Percentiles rank a stretch among this genome's conserved stretches.
Evolutionary conservation across 106 monocot species (phyloP).

Genomic region (Narthecium ossifragum): DNA sequence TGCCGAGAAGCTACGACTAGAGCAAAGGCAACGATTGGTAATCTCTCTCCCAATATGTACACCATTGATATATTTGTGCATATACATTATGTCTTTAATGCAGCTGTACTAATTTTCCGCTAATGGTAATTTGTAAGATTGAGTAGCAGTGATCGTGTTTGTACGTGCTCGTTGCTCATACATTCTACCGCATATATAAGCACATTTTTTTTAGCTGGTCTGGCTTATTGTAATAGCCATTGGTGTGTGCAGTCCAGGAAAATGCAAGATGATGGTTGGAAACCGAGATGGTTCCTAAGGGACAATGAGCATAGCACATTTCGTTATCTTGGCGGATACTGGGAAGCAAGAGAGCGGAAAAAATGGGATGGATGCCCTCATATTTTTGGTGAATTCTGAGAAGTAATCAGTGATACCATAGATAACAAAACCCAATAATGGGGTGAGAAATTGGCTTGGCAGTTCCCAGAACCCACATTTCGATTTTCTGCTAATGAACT

Average conservation of each 20-base stretch:
- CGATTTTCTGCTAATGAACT: too few relatives aligned
- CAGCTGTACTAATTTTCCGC: too few relatives aligned
- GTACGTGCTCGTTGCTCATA: too few relatives aligned
- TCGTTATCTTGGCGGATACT: slow-evolving; percentile 59
- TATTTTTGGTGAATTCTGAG: slow-evolving; percentile 51
- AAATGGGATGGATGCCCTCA: slow-evolving; percentile 54
- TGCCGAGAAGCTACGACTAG: slow-evolving; percentile 47
- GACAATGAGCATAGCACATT: slow-evolving; percentile 32
- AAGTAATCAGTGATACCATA: neutral
- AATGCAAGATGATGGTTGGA: slow-evolving; percentile 69
- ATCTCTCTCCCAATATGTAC: slow-evolving; percentile 5
- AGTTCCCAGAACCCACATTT: too few relatives aligned
- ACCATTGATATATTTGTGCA: too few relatives aligned
- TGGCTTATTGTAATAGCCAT: too few relatives aligned
- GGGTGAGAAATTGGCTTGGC: neutral
- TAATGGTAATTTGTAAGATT: too few relatives aligned
- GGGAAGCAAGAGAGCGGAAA: slow-evolving; percentile 55
- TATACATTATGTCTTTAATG: too few relatives aligned
- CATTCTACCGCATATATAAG: too few relatives aligned
- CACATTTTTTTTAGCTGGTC: too few relatives aligned
- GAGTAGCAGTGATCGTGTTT: too few relatives aligned
- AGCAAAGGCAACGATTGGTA: slow-evolving; percentile 55
- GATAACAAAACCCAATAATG: slow-evolving; percentile 1
- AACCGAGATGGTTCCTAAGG: slow-evolving; percentile 54
- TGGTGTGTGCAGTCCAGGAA: slow-evolving; percentile 34